phyloP scores from a whole-genome alignment of 2,329 filamentous ascomycete genomes.

The Exophiala sp. region DNA sequence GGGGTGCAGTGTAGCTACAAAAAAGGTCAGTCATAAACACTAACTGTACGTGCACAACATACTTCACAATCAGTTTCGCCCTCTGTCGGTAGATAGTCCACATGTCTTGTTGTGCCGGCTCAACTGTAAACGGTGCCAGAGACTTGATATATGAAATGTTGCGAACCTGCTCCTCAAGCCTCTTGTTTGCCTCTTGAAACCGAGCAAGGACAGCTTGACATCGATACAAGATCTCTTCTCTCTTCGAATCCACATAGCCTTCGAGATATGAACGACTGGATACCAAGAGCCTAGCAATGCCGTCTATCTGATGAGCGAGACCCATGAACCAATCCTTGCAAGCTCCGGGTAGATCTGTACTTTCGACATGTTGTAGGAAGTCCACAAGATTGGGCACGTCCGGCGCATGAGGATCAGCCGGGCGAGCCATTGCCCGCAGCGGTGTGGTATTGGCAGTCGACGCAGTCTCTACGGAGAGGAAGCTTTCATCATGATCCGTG shows the following conservation, averaged over 20 bases:
- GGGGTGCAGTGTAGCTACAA: constrained; percentile 19
- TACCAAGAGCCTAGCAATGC: constrained; percentile 8
- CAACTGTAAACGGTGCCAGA: constrained; percentile 21
- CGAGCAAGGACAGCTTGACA: constrained; percentile 4
- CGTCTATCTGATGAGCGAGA: constrained; percentile 12
- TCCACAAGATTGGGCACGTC: not conserved
- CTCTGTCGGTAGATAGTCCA: constrained; percentile 26
- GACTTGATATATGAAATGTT: constrained; percentile 18
- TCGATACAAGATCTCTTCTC: constrained; percentile 6
- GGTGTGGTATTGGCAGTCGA: constrained; percentile 23
- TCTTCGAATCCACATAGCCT: not conserved
- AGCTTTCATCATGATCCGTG: constrained; percentile 15
- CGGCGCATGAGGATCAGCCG: not conserved
- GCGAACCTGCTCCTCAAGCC: constrained; percentile 17
- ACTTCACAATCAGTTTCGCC: constrained; percentile 21
- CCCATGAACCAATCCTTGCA: constrained; percentile 10
- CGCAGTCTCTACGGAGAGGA: constrained; percentile 5
- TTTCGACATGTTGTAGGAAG: constrained; percentile 9
- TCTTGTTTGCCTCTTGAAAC: constrained; percentile 5
- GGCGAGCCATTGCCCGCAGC: constrained; percentile 1
- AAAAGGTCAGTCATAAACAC: constrained; percentile 8
- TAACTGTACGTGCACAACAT: not conserved
- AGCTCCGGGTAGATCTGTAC: constrained; percentile 13
- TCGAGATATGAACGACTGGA: not conserved
- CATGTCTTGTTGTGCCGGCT: constrained; percentile 17